Percentiles rank a stretch among this genome's conserved stretches.
Conservation (phyloP, 129 eudicot species). For the Smallanthus sonchifolius region DNA sequence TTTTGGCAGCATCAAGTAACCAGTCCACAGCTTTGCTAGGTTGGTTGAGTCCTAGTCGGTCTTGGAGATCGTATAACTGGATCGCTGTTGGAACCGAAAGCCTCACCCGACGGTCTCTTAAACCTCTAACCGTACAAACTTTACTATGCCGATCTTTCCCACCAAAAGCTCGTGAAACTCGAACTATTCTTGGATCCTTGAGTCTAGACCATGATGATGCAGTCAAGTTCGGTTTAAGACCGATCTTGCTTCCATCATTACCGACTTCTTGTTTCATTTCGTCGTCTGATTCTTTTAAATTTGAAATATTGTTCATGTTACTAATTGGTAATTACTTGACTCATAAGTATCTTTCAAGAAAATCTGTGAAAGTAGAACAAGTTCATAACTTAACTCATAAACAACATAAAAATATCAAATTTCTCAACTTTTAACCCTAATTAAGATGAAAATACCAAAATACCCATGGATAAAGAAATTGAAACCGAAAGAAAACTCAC, state of each 20-base stretch:
- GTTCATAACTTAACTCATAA: background rate
- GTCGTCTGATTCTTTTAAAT: conserved; percentile 27
- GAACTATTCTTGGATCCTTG: conserved; percentile 87
- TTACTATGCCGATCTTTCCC: conserved; percentile 96
- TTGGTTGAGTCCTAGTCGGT: conserved; percentile 78
- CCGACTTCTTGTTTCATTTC: conserved; percentile 37
- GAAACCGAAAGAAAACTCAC: conserved; percentile 19
- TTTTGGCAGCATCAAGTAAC: conserved; percentile 72
- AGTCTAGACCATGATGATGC: conserved; percentile 79
- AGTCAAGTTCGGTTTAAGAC: conserved; percentile 17
- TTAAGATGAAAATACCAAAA: conserved; percentile 6
- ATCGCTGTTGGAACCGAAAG: conserved; percentile 90
- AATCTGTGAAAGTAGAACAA: conserved; percentile 25
- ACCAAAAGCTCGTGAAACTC: conserved; percentile 81
- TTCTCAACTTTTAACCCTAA: background rate
- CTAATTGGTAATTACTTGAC: conserved; percentile 14
- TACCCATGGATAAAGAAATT: conserved; percentile 12
- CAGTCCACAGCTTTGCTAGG: conserved; percentile 93
- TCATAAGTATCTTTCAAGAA: conserved; percentile 23
- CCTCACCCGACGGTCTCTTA: conserved; percentile 82
- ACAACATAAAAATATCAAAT: background rate
- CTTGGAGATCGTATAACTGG: conserved; percentile 89
- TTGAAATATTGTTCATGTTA: conserved; percentile 40
- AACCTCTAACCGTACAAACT: conserved; percentile 82
- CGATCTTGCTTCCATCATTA: conserved; percentile 9